phyloP scores from a whole-genome alignment of 345 rosid species.

The Populus euphratica region DNA sequence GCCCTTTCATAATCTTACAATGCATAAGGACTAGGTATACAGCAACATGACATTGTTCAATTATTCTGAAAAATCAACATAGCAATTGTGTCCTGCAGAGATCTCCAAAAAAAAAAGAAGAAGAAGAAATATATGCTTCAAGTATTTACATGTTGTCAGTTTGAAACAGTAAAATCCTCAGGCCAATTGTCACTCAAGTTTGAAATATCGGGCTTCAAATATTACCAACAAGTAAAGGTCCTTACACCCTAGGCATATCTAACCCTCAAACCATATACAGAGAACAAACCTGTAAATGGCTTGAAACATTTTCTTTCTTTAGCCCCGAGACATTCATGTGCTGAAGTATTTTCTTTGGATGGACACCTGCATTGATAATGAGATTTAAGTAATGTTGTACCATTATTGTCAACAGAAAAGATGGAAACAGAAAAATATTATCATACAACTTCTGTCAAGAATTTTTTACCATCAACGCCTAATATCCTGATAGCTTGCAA shows the following conservation, averaged over 20 bases:
- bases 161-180: not conserved
- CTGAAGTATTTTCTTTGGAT: slow-evolving; percentile 45
- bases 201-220: not conserved
- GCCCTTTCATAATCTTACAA: not conserved
- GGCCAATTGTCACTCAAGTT: not conserved
- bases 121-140: not conserved
- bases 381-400: not conserved
- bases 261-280: not conserved
- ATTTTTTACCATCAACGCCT: slow-evolving; percentile 40
- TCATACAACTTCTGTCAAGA: not conserved
- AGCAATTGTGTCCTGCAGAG: not conserved
- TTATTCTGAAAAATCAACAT: not conserved
- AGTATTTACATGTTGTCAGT: too few species aligned
- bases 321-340: slow-evolving; percentile 46
- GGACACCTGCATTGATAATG: slow-evolving; percentile 26
- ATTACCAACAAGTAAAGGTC: not conserved
- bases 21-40: not conserved
- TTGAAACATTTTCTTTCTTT: slow-evolving; percentile 36
- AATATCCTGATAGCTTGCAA: slow-evolving; percentile 31
- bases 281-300: slow-evolving; percentile 51
- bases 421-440: not conserved
- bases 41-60: not conserved
- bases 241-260: not conserved
- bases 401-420: not conserved
- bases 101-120: not conserved